These are phyloP conservation scores for Pythium apleroticum DNA, from an alignment of 352 stramenopile species.

Conservation along the genomic window DNA sequence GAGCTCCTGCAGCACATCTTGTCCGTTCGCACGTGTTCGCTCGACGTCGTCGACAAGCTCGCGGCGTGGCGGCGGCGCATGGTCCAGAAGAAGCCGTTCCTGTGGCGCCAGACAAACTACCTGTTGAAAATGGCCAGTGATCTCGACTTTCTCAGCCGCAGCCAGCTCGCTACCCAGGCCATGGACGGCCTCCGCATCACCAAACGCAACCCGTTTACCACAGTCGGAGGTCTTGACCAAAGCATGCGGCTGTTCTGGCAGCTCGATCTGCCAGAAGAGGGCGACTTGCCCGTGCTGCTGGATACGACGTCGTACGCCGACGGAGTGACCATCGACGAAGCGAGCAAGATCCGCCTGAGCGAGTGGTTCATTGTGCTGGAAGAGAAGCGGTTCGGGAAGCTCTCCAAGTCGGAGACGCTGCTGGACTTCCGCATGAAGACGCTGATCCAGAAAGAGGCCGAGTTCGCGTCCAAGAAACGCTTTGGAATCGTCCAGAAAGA, in stretches of 20 bases:
- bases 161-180: conserved; percentile 43
- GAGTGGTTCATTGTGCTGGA: conserved; percentile 64
- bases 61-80: conserved; percentile 61
- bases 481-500: conserved; percentile 34
- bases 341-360: conserved; percentile 51
- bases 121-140: conserved; percentile 66
- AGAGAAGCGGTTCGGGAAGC: conserved; percentile 44
- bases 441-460: conserved; percentile 61
- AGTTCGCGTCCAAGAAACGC: conserved; percentile 48
- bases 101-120: conserved; percentile 67
- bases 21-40: conserved; percentile 41
- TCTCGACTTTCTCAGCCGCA: conserved; percentile 75
- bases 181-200: conserved; percentile 57
- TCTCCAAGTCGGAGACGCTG: conserved; percentile 31
- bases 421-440: conserved; percentile 50
- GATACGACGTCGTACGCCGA: conserved; percentile 50
- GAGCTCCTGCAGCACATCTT: conserved; percentile 57
- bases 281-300: conserved; percentile 53
- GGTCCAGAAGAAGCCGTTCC: conserved; percentile 57
- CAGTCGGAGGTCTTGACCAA: conserved; percentile 62
- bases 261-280: conserved; percentile 51
- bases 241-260: conserved; percentile 58
- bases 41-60: conserved; percentile 57
- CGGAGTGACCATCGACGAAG: conserved; percentile 36
- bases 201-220: conserved; percentile 72